phyloP scores from a whole-genome alignment of 768 basidiomycete species.

The Collybia sordida region DNA sequence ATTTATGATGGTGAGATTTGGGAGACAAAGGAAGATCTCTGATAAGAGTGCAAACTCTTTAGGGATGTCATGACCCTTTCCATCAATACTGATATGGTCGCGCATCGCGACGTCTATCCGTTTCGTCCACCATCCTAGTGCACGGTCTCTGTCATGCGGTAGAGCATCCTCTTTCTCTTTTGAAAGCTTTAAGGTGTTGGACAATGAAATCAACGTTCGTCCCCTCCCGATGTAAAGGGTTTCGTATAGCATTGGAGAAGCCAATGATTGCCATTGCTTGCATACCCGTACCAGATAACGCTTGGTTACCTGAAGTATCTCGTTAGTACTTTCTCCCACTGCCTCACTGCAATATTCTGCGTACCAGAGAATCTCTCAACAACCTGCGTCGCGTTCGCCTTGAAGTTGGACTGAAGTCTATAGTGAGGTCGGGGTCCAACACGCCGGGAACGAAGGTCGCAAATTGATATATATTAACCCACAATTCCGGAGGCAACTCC shows the following conservation, averaged over 20 bases:
- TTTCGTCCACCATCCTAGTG: constrained; percentile 13
- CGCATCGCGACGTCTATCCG: constrained; percentile 19
- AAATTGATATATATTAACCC: constrained; percentile 21
- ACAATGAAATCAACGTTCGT: constrained; percentile 9
- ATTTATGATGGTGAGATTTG: constrained; percentile 15
- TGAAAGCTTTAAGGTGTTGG: constrained; percentile 6
- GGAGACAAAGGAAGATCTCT: constrained; percentile 13
- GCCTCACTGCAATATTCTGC: not conserved
- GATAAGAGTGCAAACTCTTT: not conserved
- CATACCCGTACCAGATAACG: constrained; percentile 23
- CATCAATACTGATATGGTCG: not conserved
- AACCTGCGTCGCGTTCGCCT: constrained; percentile 11
- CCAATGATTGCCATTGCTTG: constrained; percentile 21
- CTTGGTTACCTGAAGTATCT: constrained; percentile 19
- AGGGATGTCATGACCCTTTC: not conserved
- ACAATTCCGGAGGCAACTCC: constrained; percentile 27
- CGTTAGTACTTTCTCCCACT: not conserved
- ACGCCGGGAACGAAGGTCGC: constrained; percentile 23
- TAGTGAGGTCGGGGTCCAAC: constrained; percentile 14
- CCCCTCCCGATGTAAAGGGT: constrained; percentile 15
- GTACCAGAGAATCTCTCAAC: constrained; percentile 21
- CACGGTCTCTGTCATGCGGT: not conserved
- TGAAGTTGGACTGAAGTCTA: constrained; percentile 10
- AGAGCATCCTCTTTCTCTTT: not conserved
- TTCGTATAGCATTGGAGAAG: constrained; percentile 23